A percentile compares a stretch with the other conserved stretches of the same genome.
These are phyloP conservation scores for Fusarium compactum DNA, from an alignment of 2,329 filamentous ascomycete genomes.

Conservation along the genomic window DNA sequence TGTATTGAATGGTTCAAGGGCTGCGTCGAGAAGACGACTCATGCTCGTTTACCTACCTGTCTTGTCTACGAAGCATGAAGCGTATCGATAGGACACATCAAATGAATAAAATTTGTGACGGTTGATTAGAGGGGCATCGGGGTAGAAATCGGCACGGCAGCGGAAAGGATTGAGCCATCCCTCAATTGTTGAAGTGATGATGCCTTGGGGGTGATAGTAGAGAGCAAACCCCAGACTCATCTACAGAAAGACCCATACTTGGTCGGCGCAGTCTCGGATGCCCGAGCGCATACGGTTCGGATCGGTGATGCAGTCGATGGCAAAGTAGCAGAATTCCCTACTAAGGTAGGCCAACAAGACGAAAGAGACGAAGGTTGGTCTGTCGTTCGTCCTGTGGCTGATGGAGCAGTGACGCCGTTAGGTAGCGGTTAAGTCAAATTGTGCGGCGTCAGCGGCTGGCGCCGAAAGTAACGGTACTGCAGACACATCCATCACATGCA, in stretches of 20 bases:
- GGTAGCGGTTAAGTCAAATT: background rate
- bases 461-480: background rate
- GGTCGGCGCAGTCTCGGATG: slow-evolving; percentile 36
- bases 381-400: slow-evolving; percentile 7
- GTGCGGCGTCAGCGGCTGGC: slow-evolving; percentile 9
- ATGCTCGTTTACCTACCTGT: slow-evolving; percentile 21
- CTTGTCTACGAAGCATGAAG: slow-evolving; percentile 12
- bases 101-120: slow-evolving; percentile 2
- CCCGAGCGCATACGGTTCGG: slow-evolving; percentile 28
- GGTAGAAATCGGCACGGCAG: background rate
- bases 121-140: background rate
- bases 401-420: slow-evolving; percentile 1
- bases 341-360: slow-evolving; percentile 2
- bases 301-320: slow-evolving; percentile 2
- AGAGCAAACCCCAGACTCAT: slow-evolving; percentile 13
- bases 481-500: slow-evolving; percentile 9
- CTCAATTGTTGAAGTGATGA: background rate
- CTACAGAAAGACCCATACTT: slow-evolving; percentile 9
- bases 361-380: background rate
- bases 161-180: background rate
- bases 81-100: background rate
- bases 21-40: background rate
- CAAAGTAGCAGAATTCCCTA: slow-evolving; percentile 9
- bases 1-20: slow-evolving; percentile 8
- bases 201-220: background rate